Evolutionary conservation across 257 asterid species (phyloP), one percentile per base, ranked within the genome.

Genomic region (Euphrasia confusa): DNA sequence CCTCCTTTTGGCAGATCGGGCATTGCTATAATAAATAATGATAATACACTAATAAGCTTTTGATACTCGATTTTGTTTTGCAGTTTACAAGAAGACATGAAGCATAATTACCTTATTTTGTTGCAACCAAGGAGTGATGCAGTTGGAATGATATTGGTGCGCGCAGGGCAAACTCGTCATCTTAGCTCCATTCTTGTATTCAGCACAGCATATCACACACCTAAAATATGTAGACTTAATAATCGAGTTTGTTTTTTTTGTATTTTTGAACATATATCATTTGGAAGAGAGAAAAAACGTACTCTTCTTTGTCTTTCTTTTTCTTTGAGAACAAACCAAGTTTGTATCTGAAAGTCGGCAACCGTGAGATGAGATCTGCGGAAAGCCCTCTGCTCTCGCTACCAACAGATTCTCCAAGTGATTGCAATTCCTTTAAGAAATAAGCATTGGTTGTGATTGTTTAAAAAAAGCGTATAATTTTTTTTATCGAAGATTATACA

Each of bases 1-100:
- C 97, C 81, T 84, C 97, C 75, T 71, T 82, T 66, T 75, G 86
- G 56, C 97, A 86, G 55, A 89, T 74, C 12, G 97, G 97, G 80
- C 97, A 89, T 74, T 69, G 85, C 97, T 89, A 88, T 32, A 35
- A 33, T 0, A 24, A 53, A 53, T 1, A 18, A 18, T 3, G 8
- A 17, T 15, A 52, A 21, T 0, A 3, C 10, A 3, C 10, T 8
- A 37, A 37, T 37, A 37, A 37, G 42, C 11, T 8, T 37, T 3
- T 1, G 7, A 32, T 32, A 32, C 37, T 3, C 7, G 7, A 32
- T 32, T 37, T 11, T 37, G 42, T 37, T 37, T 37, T 8, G 9
- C 42, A 37, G 42, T 37, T 35, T 37, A 37, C 12, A 9, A 2
- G 33, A 37, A 7, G 2, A 45, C 1, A 28, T 8, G 40, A 50